phyloP scores from a whole-genome alignment of 495 filamentous ascomycete genomes.

The Lindgomyces ingoldianus region DNA sequence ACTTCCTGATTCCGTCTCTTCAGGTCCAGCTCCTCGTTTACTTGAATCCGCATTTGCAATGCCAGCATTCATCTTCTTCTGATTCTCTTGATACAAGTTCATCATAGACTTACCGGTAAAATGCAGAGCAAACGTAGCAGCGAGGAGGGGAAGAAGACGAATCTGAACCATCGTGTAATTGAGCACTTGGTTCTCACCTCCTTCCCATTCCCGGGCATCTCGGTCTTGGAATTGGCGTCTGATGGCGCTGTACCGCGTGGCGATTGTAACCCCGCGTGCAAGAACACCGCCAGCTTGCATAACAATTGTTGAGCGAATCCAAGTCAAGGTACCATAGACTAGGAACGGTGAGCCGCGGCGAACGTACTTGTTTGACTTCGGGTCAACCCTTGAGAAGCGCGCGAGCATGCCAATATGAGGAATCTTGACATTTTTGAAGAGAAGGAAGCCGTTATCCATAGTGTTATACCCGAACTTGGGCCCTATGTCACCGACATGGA shows the following conservation, averaged over 20 bases:
- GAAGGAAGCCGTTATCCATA: conserved; percentile 75
- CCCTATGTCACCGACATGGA: conserved; percentile 73
- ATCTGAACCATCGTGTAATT: conserved; percentile 79
- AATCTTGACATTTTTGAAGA: conserved; percentile 69
- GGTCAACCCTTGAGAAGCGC: conserved; percentile 61
- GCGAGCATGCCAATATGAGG: conserved; percentile 71
- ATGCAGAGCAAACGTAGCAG: conserved; percentile 72
- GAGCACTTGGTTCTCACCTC: conserved; percentile 68
- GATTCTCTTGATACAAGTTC: conserved; percentile 65
- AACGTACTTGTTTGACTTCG: conserved; percentile 61
- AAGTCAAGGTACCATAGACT: conserved; percentile 72
- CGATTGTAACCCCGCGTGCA: conserved; percentile 75
- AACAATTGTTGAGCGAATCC: conserved; percentile 71
- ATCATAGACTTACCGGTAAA: conserved; percentile 73
- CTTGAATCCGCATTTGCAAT: conserved; percentile 46
- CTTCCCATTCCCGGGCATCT: conserved; percentile 55
- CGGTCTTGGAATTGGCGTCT: conserved; percentile 72
- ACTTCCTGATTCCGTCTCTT: conserved; percentile 63
- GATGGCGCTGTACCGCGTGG: conserved; percentile 67
- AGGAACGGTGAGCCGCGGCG: conserved; percentile 64
- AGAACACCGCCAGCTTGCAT: conserved; percentile 64
- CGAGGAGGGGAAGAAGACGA: conserved; percentile 66
- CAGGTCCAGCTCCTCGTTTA: conserved; percentile 62
- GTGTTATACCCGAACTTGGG: conserved; percentile 73
- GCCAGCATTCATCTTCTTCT: conserved; percentile 59